phyloP scores from a whole-genome alignment of 225 moss, liverwort and hornwort species.

The Marchantia polymorpha region DNA sequence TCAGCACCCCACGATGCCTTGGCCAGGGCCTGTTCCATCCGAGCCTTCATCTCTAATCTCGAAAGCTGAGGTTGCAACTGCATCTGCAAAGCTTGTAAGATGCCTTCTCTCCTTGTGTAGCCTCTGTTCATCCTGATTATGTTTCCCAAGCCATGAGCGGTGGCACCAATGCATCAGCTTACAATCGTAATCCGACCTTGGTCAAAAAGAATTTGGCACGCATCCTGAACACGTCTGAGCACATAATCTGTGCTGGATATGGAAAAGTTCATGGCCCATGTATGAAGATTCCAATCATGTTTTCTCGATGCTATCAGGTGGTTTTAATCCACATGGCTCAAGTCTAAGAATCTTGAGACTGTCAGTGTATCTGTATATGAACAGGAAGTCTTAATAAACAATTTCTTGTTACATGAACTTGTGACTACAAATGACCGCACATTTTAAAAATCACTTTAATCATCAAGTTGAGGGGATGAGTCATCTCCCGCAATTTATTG shows the following conservation, averaged over 20 bases:
- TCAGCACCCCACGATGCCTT: conserved; percentile 42
- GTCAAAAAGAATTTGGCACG: conserved; percentile 57
- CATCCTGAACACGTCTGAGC: conserved; percentile 57
- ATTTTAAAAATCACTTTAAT: too few relatives aligned
- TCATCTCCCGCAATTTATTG: too few relatives aligned
- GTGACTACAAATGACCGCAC: too few relatives aligned
- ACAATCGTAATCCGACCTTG: conserved; percentile 53
- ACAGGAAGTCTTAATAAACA: too few relatives aligned
- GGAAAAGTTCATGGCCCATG: too few relatives aligned
- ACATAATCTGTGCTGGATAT: conserved; percentile 1
- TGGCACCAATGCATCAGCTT: conserved; percentile 46
- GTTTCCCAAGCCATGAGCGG: conserved; percentile 32
- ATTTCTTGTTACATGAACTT: too few relatives aligned
- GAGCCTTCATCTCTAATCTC: conserved; percentile 22
- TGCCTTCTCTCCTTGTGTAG: conserved; percentile 23
- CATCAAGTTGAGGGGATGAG: too few relatives aligned
- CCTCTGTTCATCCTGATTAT: conserved; percentile 11
- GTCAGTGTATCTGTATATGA: too few relatives aligned
- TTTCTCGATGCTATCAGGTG: too few relatives aligned
- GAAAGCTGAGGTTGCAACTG: conserved; percentile 54
- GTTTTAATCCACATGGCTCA: too few relatives aligned
- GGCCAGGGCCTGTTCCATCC: background rate
- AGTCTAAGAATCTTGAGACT: too few relatives aligned
- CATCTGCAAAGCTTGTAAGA: conserved; percentile 44
- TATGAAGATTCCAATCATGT: too few relatives aligned